Conservation (phyloP, 164 flowering plant species). For the Malania oleifera region DNA sequence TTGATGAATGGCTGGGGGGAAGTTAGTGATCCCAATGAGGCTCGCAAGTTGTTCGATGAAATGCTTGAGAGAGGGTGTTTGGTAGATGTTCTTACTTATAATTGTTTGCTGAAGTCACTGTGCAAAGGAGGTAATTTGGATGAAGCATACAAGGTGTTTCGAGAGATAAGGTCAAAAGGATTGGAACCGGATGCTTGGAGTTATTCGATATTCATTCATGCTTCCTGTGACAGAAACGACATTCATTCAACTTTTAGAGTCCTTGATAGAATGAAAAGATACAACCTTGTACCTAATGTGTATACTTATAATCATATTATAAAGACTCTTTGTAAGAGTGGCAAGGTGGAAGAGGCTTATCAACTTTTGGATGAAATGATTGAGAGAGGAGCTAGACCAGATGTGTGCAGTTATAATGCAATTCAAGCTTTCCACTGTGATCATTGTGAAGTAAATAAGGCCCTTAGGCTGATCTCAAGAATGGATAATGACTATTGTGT, state of each 20-base stretch:
- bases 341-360: conserved; percentile 68
- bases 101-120: conserved; percentile 56
- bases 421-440: conserved; percentile 70
- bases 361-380: conserved; percentile 69
- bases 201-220: conserved; percentile 63
- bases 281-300: conserved; percentile 54
- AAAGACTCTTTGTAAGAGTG: conserved; percentile 54
- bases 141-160: conserved; percentile 58
- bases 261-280: conserved; percentile 70
- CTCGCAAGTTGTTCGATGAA: conserved; percentile 73
- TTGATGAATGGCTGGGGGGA: conserved; percentile 76
- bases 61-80: conserved; percentile 50
- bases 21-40: conserved; percentile 34
- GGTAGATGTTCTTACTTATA: conserved; percentile 57
- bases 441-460: conserved; percentile 64
- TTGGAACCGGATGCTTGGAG: conserved; percentile 63
- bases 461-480: conserved; percentile 49
- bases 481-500: conserved; percentile 57
- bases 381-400: conserved; percentile 52
- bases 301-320: conserved; percentile 68
- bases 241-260: conserved; percentile 56
- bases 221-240: conserved; percentile 57
- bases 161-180: conserved; percentile 47
- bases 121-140: conserved; percentile 60
- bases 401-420: conserved; percentile 75